Evolutionary conservation across 2,329 filamentous ascomycete species (phyloP).

Genomic region (Pezicula radicicola): DNA sequence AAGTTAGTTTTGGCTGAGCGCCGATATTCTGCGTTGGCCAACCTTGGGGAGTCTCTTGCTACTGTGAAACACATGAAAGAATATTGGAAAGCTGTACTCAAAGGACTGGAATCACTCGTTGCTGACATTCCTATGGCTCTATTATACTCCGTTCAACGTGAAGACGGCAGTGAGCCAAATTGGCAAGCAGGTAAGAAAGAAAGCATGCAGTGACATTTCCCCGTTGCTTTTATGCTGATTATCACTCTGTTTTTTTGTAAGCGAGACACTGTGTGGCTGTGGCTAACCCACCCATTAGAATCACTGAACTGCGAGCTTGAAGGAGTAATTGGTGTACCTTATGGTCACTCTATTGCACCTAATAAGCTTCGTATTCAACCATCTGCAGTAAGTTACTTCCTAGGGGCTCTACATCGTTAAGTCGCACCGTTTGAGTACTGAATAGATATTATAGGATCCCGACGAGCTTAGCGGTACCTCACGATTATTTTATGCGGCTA

Average conservation of each 20-base stretch:
- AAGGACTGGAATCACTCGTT: neutral
- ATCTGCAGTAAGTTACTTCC: conserved; percentile 46
- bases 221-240: too few relatives aligned
- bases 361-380: conserved; percentile 63
- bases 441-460: too few relatives aligned
- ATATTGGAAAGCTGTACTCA: neutral
- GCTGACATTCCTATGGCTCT: neutral
- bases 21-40: neutral
- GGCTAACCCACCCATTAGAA: too few relatives aligned
- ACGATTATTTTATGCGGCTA: conserved; percentile 70
- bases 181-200: neutral
- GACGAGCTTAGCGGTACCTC: conserved; percentile 54
- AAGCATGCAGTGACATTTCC: neutral
- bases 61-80: neutral
- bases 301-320: conserved; percentile 56
- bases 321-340: conserved; percentile 65
- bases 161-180: neutral
- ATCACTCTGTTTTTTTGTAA: too few relatives aligned
- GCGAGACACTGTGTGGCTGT: too few relatives aligned
- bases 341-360: conserved; percentile 59
- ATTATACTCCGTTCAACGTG: neutral
- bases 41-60: neutral
- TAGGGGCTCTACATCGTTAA: too few relatives aligned
- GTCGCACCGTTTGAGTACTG: too few relatives aligned
- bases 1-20: neutral